Evolutionary conservation across 2,329 filamentous ascomycete species (phyloP), one percentile per base, ranked within the genome.

Genomic region (Phaeoacremonium minimum): DNA sequence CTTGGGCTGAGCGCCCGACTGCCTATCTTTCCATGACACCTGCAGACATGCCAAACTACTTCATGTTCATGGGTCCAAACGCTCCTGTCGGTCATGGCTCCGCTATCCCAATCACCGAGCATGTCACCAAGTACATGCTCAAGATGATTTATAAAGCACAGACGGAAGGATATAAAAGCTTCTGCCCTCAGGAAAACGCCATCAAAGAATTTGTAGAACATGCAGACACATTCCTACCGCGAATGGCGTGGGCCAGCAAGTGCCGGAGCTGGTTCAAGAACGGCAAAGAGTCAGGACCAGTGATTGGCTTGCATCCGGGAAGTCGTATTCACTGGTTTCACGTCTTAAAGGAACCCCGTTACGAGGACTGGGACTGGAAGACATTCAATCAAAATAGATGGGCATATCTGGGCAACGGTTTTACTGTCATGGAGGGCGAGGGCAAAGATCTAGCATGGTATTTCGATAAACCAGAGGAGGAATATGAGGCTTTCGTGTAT

Each of bases 1-100:
- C 66, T 1, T 79, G 75, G 73, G 60, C 69, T 4, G 61, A 68
- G 31, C 60, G 67, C 0, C 58, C 73, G 0, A 67, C 73, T 45
- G 71, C 73, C 1, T 80, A 79, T 46, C 60, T 71, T 29, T 70
- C 70, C 13, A 69, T 71, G 7, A 69, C 71, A 2, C 66, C 75
- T 55, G 66, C 76, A 38, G 66, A 67, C 1, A 73, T 74, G 49
- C 74, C 74, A 1, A 78, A 78, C 46, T 72, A 76, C 48, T 74
- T 78, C 54, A 64, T 76, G 41, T 58, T 76, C n/a, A 69, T 74
- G 38, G 74, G 48, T 12, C 48, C 48, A 7, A 47, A 38, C 18
- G 32, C 28, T 7, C 43, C 48, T 4, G 30, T 47, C 14, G 44
- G 40, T n/a, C 44, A 49, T 18, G 48, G 48, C 2, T 38, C 41